Percentiles rank a stretch among this genome's conserved stretches.
Evolutionary conservation across 805 yeast species (phyloP).

Genomic region (Metschnikowia santaceciliae): DNA sequence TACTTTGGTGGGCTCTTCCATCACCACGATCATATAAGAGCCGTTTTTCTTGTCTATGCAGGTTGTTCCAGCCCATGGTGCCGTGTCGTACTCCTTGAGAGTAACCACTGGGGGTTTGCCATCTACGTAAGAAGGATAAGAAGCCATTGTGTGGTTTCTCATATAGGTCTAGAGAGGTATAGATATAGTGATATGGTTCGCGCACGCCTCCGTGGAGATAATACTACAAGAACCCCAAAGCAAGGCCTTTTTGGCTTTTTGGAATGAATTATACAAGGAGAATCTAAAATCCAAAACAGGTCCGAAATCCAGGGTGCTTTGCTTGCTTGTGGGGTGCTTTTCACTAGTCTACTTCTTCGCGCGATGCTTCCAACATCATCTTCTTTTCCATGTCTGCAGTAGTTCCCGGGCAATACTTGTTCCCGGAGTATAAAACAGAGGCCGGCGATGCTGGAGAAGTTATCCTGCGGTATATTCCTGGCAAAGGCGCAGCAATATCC

Average conservation of each 20-base stretch:
- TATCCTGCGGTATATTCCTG: slow-evolving; percentile 50
- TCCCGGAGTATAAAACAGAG: slow-evolving; percentile 47
- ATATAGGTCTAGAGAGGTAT: neutral
- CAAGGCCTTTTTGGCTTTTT: neutral
- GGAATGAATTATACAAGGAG: no score
- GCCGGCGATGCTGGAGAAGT: slow-evolving; percentile 21
- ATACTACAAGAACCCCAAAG: neutral
- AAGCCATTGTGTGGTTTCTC: neutral
- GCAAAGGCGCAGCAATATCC: slow-evolving; percentile 59
- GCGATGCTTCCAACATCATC: slow-evolving; percentile 4
- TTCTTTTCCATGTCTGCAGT: slow-evolving; percentile 15
- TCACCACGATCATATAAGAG: slow-evolving; percentile 42
- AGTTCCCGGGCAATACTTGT: slow-evolving; percentile 73
- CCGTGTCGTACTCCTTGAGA: slow-evolving; percentile 45
- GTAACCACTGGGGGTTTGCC: slow-evolving; percentile 47
- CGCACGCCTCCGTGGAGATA: neutral
- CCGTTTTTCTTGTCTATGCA: slow-evolving; percentile 42
- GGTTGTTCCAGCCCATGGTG: slow-evolving; percentile 49
- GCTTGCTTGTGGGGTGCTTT: neutral
- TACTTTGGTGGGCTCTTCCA: slow-evolving; percentile 40
- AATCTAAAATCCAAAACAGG: neutral
- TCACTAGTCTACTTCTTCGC: neutral
- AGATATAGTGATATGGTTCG: neutral
- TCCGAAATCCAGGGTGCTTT: neutral
- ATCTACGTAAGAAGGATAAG: slow-evolving; percentile 41